Conservation (phyloP, 1,139 yeast species). For the Debaryomyces robertsiae region DNA sequence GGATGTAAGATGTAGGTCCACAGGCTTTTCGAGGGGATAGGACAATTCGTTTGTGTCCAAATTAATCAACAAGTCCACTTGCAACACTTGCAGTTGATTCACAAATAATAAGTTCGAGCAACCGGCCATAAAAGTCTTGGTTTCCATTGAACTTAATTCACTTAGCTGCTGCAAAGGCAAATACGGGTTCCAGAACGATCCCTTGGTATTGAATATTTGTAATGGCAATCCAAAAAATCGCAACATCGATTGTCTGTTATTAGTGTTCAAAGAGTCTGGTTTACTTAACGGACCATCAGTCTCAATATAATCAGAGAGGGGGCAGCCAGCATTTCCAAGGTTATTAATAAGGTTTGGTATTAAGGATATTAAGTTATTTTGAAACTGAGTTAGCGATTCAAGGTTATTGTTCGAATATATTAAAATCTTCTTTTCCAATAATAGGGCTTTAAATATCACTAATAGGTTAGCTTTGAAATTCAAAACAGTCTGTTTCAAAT, state of each 20-base stretch:
- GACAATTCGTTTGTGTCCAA: constrained; percentile 38
- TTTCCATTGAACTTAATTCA: constrained; percentile 59
- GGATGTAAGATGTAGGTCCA: constrained; percentile 54
- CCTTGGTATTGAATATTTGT: constrained; percentile 76
- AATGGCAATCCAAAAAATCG: constrained; percentile 86
- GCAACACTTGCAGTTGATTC: constrained; percentile 61
- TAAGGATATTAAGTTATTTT: constrained; percentile 69
- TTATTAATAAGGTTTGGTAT: constrained; percentile 77
- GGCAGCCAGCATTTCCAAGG: constrained; percentile 80
- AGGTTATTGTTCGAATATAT: constrained; percentile 77
- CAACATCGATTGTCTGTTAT: constrained; percentile 75
- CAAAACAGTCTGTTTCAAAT: constrained; percentile 64
- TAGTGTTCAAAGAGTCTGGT: constrained; percentile 74
- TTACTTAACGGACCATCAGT: constrained; percentile 51
- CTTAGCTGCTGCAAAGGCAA: constrained; percentile 88
- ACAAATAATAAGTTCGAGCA: constrained; percentile 82
- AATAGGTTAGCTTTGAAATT: constrained; percentile 64
- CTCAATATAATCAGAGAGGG: constrained; percentile 61
- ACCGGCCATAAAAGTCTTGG: constrained; percentile 76
- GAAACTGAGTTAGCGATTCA: constrained; percentile 77
- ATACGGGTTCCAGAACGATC: constrained; percentile 90
- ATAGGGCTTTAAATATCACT: constrained; percentile 70
- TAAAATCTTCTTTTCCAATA: constrained; percentile 70
- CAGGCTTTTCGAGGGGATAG: constrained; percentile 51
- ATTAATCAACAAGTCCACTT: constrained; percentile 48